phyloP scores from a whole-genome alignment of 768 basidiomycete species.

The Boletus insuetus region DNA sequence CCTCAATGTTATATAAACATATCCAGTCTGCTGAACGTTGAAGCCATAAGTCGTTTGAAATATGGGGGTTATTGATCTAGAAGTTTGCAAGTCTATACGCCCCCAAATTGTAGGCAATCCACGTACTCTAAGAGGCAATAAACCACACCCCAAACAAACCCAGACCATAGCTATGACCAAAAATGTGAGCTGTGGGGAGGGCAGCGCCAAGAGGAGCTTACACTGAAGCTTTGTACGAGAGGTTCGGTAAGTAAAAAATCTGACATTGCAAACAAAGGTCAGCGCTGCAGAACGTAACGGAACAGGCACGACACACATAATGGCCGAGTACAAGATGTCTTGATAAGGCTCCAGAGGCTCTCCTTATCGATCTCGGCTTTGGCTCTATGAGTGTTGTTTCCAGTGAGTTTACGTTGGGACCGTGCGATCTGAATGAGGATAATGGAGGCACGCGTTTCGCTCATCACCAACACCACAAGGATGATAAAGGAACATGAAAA shows the following conservation, averaged over 20 bases:
- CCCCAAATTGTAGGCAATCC: not conserved
- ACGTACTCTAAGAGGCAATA: slow-evolving; percentile 61
- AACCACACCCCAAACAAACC: slow-evolving; percentile 72
- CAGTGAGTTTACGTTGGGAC: slow-evolving; percentile 61
- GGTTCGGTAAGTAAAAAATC: slow-evolving; percentile 48
- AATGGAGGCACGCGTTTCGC: slow-evolving; percentile 71
- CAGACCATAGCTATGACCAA: slow-evolving; percentile 52
- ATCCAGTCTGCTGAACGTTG: slow-evolving; percentile 55
- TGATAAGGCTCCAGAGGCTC: slow-evolving; percentile 55
- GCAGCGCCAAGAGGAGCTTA: slow-evolving; percentile 29
- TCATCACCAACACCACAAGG: slow-evolving; percentile 52
- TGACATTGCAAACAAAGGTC: slow-evolving; percentile 4
- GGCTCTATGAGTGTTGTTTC: slow-evolving; percentile 57
- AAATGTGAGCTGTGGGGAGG: not conserved
- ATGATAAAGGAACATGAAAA: slow-evolving; percentile 50
- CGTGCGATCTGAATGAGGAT: slow-evolving; percentile 66
- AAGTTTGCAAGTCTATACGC: not conserved
- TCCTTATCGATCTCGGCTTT: slow-evolving; percentile 60
- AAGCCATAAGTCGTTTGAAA: slow-evolving; percentile 60
- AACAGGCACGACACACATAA: slow-evolving; percentile 47
- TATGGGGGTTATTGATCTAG: slow-evolving; percentile 52
- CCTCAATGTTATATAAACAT: slow-evolving; percentile 54
- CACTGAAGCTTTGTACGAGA: slow-evolving; percentile 69
- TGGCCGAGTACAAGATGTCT: slow-evolving; percentile 65
- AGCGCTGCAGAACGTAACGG: not conserved